Conservation (phyloP, 371 early-diverging fungal genomes). For the Cokeromyces recurvatus region DNA sequence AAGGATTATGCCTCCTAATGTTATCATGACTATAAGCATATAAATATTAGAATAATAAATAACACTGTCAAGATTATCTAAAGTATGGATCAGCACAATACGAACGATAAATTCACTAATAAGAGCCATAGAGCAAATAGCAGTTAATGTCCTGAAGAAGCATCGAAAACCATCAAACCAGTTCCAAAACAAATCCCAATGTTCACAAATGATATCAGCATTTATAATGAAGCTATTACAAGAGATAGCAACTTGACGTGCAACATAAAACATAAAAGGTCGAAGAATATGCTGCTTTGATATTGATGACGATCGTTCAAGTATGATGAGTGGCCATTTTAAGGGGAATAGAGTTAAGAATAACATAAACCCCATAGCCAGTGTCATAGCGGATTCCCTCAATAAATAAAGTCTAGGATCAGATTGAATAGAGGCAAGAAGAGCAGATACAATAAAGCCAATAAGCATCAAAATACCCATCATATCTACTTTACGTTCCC, state of each 20-base stretch:
- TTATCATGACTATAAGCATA: conserved; percentile 28
- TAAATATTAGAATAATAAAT: conserved; percentile 41
- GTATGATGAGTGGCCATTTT: too few relatives aligned
- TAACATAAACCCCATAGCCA: conserved; percentile 42
- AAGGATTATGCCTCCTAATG: conserved; percentile 25
- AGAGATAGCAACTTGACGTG: conserved; percentile 34
- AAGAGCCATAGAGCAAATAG: conserved; percentile 37
- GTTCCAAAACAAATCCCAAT: conserved; percentile 46
- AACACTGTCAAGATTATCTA: conserved; percentile 38
- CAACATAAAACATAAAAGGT: conserved; percentile 45
- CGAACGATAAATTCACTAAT: conserved; percentile 44
- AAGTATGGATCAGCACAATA: conserved; percentile 26
- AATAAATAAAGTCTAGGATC: conserved; percentile 45
- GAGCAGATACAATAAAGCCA: conserved; percentile 40
- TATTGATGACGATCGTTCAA: too few relatives aligned
- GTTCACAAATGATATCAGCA: conserved; percentile 20
- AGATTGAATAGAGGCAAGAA: conserved; percentile 41
- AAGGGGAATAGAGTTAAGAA: conserved; percentile 38
- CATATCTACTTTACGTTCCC: conserved; percentile 39
- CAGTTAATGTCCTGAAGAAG: conserved; percentile 33
- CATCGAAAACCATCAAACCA: conserved; percentile 27
- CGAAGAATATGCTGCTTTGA: conserved; percentile 21
- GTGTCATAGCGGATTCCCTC: conserved; percentile 47
- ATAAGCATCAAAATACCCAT: conserved; percentile 42
- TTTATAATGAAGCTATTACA: conserved; percentile 22